phyloP scores from a whole-genome alignment of 2,329 filamentous ascomycete species.

The Colletotrichum scovillei region DNA sequence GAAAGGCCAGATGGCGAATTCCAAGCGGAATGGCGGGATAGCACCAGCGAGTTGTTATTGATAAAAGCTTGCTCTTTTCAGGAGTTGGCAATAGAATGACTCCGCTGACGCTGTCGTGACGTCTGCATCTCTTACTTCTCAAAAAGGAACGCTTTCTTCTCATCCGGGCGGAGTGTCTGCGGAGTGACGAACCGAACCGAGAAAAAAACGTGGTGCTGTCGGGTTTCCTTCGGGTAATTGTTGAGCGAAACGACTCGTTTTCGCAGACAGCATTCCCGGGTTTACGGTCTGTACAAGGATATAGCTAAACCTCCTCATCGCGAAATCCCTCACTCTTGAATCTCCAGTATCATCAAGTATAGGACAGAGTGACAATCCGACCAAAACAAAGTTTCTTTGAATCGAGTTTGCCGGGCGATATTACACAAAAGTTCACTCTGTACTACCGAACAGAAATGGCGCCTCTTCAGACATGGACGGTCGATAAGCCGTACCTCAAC shows the following conservation, averaged over 20 bases:
- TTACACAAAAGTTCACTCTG: too few species aligned
- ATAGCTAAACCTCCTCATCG: conserved; percentile 15
- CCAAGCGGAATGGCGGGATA: not conserved
- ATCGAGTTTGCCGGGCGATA: too few species aligned
- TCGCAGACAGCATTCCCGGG: not conserved
- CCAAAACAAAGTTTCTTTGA: not conserved
- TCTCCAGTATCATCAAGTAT: not conserved
- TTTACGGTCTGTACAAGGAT: conserved; percentile 2
- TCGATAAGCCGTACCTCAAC: conserved; percentile 67
- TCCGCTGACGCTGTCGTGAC: not conserved
- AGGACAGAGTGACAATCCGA: too few species aligned
- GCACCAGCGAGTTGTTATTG: not conserved
- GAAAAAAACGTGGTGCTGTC: not conserved
- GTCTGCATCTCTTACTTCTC: not conserved
- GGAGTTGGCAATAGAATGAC: not conserved
- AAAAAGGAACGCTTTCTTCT: not conserved
- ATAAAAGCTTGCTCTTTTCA: not conserved
- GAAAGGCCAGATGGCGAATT: not conserved
- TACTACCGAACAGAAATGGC: conserved; percentile 42
- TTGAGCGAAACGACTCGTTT: not conserved
- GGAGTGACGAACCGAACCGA: conserved; percentile 10
- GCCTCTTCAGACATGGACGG: conserved; percentile 60
- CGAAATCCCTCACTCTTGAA: conserved; percentile 16
- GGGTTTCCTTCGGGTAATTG: conserved; percentile 32
- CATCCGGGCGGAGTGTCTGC: not conserved